Conservation (phyloP, 208 protist species). For the Trypanosoma boissoni region DNA sequence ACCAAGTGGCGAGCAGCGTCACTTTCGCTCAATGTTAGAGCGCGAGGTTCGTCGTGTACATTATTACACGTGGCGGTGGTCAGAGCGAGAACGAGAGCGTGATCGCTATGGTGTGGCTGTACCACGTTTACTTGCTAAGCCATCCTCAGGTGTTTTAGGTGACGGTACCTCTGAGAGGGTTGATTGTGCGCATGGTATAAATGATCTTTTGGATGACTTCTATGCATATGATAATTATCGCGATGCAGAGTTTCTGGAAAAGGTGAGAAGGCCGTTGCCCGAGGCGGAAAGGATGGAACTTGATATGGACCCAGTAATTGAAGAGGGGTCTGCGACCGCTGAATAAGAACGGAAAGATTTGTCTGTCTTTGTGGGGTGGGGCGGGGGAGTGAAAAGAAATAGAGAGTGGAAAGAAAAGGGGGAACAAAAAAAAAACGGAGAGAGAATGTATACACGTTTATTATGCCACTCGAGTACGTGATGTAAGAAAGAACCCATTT, state of each 20-base stretch:
- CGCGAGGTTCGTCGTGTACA: constrained; percentile 82
- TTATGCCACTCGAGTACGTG: background rate
- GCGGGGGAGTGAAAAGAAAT: no score
- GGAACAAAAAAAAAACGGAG: background rate
- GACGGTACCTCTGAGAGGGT: background rate
- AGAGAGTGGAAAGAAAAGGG: background rate
- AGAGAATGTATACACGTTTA: background rate
- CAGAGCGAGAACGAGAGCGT: constrained; percentile 67
- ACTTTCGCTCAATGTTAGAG: constrained; percentile 82
- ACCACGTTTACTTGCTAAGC: constrained; percentile 36
- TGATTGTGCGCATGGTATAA: background rate
- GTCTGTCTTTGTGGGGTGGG: no score
- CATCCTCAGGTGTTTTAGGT: constrained; percentile 2
- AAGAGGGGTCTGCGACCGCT: background rate
- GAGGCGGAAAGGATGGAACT: constrained; percentile 50
- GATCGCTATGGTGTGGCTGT: constrained; percentile 70
- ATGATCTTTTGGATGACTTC: constrained; percentile 34
- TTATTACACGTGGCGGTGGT: constrained; percentile 86
- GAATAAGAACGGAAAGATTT: background rate
- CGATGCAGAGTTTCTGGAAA: constrained; percentile 66
- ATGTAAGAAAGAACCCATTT: background rate
- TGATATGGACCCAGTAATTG: constrained; percentile 17
- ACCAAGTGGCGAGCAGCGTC: constrained; percentile 70
- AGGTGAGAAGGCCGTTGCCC: constrained; percentile 48
- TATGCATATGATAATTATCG: constrained; percentile 65